phyloP scores from a whole-genome alignment of 805 yeast species.

The Saturnispora mendoncae region DNA sequence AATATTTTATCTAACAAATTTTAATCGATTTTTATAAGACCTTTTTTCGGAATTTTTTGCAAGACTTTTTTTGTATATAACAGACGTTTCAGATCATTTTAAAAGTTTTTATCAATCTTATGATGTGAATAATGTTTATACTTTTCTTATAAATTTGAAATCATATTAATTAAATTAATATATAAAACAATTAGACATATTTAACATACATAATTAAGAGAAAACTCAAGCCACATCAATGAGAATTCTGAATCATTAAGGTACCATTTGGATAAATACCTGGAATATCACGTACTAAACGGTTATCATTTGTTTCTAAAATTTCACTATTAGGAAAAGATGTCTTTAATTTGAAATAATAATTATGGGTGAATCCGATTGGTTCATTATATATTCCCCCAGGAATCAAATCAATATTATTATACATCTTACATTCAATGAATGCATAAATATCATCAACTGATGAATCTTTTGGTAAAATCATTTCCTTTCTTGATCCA shows the following conservation, averaged over 20 bases:
- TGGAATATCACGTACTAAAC: conserved; percentile 33
- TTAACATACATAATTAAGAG: no score
- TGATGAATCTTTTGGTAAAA: conserved; percentile 37
- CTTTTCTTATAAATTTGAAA: no score
- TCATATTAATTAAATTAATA: no score
- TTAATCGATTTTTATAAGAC: no score
- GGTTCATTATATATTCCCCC: conserved; percentile 19
- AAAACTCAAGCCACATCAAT: background rate
- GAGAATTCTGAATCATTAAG: conserved; percentile 21
- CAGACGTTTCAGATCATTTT: no score
- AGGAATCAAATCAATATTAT: conserved; percentile 26
- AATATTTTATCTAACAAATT: no score
- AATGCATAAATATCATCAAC: conserved; percentile 64
- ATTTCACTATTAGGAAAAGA: conserved; percentile 47
- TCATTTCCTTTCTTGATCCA: conserved; percentile 50
- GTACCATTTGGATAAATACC: conserved; percentile 58
- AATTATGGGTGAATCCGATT: conserved; percentile 35
- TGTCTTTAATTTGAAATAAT: conserved; percentile 41
- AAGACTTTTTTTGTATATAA: no score
- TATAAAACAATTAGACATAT: no score
- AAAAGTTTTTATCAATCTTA: no score
- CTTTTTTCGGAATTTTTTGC: no score
- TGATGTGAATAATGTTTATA: no score
- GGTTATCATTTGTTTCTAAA: conserved; percentile 26
- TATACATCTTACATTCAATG: conserved; percentile 42